These are phyloP conservation scores for Ophiostoma pallidulum DNA, from an alignment of 2,329 filamentous ascomycete species.

Conservation along the genomic window DNA sequence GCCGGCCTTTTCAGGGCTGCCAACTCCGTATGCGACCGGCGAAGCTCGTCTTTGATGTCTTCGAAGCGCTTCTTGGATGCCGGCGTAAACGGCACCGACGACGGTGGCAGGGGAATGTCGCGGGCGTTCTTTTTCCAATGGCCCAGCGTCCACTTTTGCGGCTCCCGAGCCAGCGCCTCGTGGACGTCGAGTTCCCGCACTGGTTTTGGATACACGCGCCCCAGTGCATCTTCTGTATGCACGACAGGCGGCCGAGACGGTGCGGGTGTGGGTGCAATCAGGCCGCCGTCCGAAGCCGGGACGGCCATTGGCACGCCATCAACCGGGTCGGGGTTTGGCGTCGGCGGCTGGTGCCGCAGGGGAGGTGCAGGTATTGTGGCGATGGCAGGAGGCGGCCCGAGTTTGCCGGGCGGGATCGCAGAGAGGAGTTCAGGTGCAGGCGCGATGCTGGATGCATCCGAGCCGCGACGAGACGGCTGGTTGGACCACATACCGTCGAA, in stretches of 20 bases:
- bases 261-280: background rate
- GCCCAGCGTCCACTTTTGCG: conserved; percentile 31
- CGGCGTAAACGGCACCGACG: conserved; percentile 27
- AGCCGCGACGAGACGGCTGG: conserved; percentile 14
- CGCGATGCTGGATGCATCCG: conserved; percentile 8
- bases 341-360: background rate
- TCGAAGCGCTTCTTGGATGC: conserved; percentile 29
- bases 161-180: conserved; percentile 34
- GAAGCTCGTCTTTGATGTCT: conserved; percentile 38
- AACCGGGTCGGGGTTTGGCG: background rate
- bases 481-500: conserved; percentile 12
- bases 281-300: background rate
- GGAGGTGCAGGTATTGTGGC: background rate
- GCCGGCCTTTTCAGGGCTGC: background rate
- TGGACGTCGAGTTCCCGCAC: conserved; percentile 30
- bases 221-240: conserved; percentile 24
- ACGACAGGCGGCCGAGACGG: background rate
- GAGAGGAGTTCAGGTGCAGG: background rate
- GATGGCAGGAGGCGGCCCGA: background rate
- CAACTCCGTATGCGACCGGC: conserved; percentile 27
- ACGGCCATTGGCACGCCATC: conserved; percentile 2
- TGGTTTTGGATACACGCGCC: conserved; percentile 33
- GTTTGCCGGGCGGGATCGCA: background rate
- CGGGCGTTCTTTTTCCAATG: conserved; percentile 24
- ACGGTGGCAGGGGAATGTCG: conserved; percentile 20